Percentiles rank a stretch among this genome's conserved stretches.
These are phyloP conservation scores for Magnolia officinalis DNA, from an alignment of 164 flowering plant genomes.

Conservation along the genomic window DNA sequence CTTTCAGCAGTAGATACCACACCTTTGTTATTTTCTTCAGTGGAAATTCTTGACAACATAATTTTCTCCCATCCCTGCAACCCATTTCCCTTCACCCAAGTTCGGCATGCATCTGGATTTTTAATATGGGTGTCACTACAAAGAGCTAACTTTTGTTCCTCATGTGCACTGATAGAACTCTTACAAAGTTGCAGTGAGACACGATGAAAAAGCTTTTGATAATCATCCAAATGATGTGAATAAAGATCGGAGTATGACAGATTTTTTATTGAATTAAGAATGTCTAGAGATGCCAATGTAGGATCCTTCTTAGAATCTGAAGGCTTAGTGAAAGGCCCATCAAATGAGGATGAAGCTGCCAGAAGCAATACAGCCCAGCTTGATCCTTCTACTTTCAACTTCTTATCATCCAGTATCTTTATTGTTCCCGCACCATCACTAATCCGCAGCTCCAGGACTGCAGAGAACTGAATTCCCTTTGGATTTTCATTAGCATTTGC, in stretches of 20 bases:
- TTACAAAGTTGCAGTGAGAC: constrained; percentile 75
- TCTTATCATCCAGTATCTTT: constrained; percentile 47
- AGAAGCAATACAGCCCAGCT: constrained; percentile 71
- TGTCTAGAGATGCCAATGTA: constrained; percentile 32
- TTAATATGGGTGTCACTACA: not conserved
- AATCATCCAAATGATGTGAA: constrained; percentile 75
- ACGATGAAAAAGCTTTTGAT: constrained; percentile 80
- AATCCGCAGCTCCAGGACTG: constrained; percentile 62
- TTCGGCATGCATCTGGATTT: not conserved
- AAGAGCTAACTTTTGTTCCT: not conserved
- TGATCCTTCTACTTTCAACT: constrained; percentile 60
- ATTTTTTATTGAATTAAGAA: constrained; percentile 32
- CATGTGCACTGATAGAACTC: constrained; percentile 29
- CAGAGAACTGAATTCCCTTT: constrained; percentile 70
- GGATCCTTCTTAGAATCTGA: constrained; percentile 72
- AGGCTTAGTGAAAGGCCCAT: constrained; percentile 73
- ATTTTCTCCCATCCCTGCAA: constrained; percentile 15
- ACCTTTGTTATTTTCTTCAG: constrained; percentile 13
- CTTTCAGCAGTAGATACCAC: constrained; percentile 58
- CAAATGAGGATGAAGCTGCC: constrained; percentile 78
- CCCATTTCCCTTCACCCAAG: not conserved
- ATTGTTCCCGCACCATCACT: constrained; percentile 45
- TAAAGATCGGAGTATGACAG: constrained; percentile 66
- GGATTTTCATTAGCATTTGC: constrained; percentile 37
- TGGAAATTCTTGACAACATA: constrained; percentile 3